Base-by-base conservation (phyloP, 805 yeast species). In the Nakazawaea siamensis region DNA sequence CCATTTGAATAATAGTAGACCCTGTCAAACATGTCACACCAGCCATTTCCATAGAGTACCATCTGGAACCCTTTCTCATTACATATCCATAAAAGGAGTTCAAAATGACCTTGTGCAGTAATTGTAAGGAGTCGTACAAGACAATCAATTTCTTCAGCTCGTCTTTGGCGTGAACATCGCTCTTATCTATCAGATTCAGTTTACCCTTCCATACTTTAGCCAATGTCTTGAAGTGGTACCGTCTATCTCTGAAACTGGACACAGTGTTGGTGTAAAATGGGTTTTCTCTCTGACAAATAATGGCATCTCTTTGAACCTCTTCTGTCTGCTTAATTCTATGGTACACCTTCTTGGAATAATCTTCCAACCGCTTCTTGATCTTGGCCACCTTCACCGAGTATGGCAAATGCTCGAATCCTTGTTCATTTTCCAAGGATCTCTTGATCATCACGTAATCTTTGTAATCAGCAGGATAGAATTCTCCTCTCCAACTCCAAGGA, bases 1-100 rank as follows among this genome's bases (percentile, higher is more conserved):
- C 99, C 92, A 90, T 83, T 58, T 94, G 97, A 64, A 92, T 92
- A 48, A 92, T 92, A 0, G 95, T 86, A 1, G 98, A 96, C 35
- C 99, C 99, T 0, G 98, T 92, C 32, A 88, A 67, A 68, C 98
- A 94, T 0, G 99, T 92, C 14, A 92, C 92, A 43, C 99, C 99
- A 0, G 98, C 99, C 98, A 94, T 92, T 57, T 92, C 98, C 92
- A 92, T 87, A 0, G 98, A 92, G 50, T 88, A 92, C 99, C 99
- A 92, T 41, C 99, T 70, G 0, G 98, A 92, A 26, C 98, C 99
- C 50, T 92, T 92, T 58, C 99, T 74, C 98, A 92, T 92, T 11
- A 92, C 98, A 50, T 92, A 92, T 33, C 99, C 99, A 50, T 92
- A 92, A 54, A 92, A 92, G 0, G 97, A 90, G 52, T 92, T 92